phyloP scores from a whole-genome alignment of 306 rosid species.

The Clitoria ternatea region DNA sequence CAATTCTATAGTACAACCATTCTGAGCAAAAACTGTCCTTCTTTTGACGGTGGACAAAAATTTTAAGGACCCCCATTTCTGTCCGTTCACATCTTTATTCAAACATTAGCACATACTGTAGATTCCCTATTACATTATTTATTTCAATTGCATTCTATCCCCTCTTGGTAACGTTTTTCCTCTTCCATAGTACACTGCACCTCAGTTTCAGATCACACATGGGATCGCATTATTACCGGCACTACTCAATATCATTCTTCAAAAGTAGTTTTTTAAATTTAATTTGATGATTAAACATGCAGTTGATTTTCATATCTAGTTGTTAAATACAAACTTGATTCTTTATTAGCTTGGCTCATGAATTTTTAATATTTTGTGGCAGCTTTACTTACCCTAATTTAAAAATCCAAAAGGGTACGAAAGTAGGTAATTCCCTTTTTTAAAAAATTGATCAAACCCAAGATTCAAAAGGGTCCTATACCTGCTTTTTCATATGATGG shows the following conservation, averaged over 20 bases:
- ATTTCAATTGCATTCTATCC: not conserved
- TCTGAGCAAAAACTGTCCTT: constrained; percentile 1
- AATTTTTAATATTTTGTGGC: constrained; percentile 32
- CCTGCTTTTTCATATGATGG: constrained; percentile 31
- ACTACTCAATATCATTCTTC: too few species aligned
- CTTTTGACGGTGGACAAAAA: constrained; percentile 45
- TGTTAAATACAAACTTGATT: not conserved
- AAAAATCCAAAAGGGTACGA: constrained; percentile 17
- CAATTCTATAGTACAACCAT: not conserved
- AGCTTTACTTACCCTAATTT: constrained; percentile 39
- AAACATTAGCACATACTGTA: constrained; percentile 8
- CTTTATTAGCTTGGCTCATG: constrained; percentile 7
- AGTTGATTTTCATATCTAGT: too few species aligned
- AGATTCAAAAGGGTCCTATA: constrained; percentile 37
- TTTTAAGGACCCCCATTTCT: constrained; percentile 19
- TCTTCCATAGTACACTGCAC: constrained; percentile 12
- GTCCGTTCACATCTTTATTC: not conserved
- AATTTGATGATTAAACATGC: too few species aligned
- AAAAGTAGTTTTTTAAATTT: too few species aligned
- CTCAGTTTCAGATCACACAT: constrained; percentile 28
- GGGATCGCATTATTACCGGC: constrained; percentile 31
- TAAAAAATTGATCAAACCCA: constrained; percentile 18
- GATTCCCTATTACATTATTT: constrained; percentile 29
- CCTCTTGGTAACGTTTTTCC: not conserved
- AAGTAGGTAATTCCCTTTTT: constrained; percentile 25